Evolutionary conservation across 495 filamentous ascomycete genomes (phyloP), one percentile per base, ranked within the genome.

Genomic region (Oidiodendron maius): DNA sequence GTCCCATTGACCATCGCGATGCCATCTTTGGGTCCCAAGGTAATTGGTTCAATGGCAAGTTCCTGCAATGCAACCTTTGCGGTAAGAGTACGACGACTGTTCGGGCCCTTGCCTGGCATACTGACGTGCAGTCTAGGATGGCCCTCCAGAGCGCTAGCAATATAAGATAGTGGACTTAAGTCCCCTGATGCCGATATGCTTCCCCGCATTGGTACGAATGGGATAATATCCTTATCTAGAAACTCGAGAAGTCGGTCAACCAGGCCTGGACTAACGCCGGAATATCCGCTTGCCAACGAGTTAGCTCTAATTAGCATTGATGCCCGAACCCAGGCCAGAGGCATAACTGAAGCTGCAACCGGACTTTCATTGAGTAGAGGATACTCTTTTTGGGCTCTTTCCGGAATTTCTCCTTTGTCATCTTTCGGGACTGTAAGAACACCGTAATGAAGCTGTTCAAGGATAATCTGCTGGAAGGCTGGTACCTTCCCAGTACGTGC

Each of bases 101-200:
- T 8, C 24, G 61, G 44, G 0, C 50, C 56, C 11, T 61, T 41
- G 24, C 60, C 62, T 20, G 21, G 13, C 22, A 24, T 30, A 10
- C 37, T 16, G 25, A 83, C 65, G 5, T 63, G 69, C 3, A 74
- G 52, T 34, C 67, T 65, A 0, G 77, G 72, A 48, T 77, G 81
- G 4, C 81, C 81, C 52, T 78, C 67, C 10, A 83, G 50, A 2
- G 67, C 64, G 4, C 75, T 77, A 12, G 71, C 80, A 24, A 84
- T 66, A 54, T 82, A 84, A 0, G 78, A 75, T 3, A 84, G 64
- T 0, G 83, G 77, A 25, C 65, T 72, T 3, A 87, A 55, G 55
- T 87, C 82, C 0, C 83, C 83, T 0, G 80, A 85, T 2, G 81
- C 81, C 6, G 82, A 86, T 20, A 87, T 80, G 43, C 71, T 80